phyloP scores from a whole-genome alignment of 179 eudicot species.

The Corrigiola litoralis region DNA sequence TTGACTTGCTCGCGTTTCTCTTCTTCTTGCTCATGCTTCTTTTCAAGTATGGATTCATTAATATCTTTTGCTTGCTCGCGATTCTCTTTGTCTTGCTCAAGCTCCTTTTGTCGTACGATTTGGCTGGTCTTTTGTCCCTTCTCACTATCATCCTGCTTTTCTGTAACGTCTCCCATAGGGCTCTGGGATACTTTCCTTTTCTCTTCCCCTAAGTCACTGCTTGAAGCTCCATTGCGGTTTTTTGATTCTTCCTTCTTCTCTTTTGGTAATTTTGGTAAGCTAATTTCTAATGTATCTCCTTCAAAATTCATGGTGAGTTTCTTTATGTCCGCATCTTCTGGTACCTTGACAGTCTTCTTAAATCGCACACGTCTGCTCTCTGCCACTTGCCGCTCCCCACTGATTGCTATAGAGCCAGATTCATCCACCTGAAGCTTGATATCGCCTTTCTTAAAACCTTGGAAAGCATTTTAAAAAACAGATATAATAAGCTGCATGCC shows the following conservation, averaged over 20 bases:
- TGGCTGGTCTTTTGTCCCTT: neutral
- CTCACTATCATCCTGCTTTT: neutral
- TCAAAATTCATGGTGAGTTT: slow-evolving; percentile 12
- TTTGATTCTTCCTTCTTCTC: neutral
- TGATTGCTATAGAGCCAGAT: slow-evolving; percentile 13
- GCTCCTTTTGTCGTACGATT: neutral
- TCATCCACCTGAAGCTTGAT: slow-evolving; percentile 14
- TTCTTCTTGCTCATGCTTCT: too few relatives aligned
- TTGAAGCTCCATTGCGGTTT: neutral
- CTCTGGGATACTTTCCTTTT: slow-evolving; percentile 3
- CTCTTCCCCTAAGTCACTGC: neutral
- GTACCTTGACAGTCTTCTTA: slow-evolving; percentile 17
- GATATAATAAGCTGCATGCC: neutral
- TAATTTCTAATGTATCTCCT: slow-evolving; percentile 14
- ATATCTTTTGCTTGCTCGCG: too few relatives aligned
- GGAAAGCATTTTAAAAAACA: neutral
- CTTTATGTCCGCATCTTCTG: slow-evolving; percentile 21
- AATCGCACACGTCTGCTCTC: slow-evolving; percentile 18
- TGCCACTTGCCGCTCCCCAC: slow-evolving; percentile 16
- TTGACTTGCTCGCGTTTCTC: too few relatives aligned
- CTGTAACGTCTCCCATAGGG: neutral
- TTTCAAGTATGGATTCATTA: too few relatives aligned
- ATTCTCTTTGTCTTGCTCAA: neutral
- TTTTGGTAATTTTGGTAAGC: slow-evolving; percentile 20
- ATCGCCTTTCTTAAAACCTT: slow-evolving; percentile 20